These are phyloP conservation scores for Mycena belliarum DNA, from an alignment of 768 basidiomycete species.

Conservation along the genomic window DNA sequence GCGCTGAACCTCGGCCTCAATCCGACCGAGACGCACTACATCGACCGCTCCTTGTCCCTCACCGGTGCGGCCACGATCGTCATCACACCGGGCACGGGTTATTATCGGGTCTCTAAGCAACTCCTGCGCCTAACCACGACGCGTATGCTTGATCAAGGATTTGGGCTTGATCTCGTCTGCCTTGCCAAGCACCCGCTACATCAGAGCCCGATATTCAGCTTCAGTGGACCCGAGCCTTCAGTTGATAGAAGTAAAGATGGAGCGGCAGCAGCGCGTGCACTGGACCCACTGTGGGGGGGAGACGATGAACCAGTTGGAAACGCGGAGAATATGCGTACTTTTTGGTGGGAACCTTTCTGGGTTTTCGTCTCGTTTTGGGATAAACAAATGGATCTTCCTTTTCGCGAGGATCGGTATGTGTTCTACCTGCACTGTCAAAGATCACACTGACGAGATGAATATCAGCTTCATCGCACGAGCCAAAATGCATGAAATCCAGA, in stretches of 20 bases:
- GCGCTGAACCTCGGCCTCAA: slow-evolving; percentile 91
- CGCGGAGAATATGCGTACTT: slow-evolving; percentile 49
- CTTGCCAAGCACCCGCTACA: slow-evolving; percentile 91
- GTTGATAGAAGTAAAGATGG: slow-evolving; percentile 48
- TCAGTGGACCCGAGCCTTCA: slow-evolving; percentile 58
- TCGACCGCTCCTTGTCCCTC: slow-evolving; percentile 89
- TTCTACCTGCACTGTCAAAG: background rate
- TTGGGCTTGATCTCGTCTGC: slow-evolving; percentile 84
- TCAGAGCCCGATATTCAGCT: slow-evolving; percentile 91
- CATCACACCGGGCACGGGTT: slow-evolving; percentile 92
- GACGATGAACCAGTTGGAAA: slow-evolving; percentile 47
- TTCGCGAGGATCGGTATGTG: slow-evolving; percentile 71
- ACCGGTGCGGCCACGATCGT: slow-evolving; percentile 84
- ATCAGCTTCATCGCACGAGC: slow-evolving; percentile 87
- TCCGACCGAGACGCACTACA: slow-evolving; percentile 91
- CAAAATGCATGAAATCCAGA: slow-evolving; percentile 97
- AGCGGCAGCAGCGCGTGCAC: slow-evolving; percentile 34
- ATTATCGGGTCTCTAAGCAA: slow-evolving; percentile 89
- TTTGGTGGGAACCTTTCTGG: slow-evolving; percentile 94
- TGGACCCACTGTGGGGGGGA: slow-evolving; percentile 78
- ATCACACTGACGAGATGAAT: background rate
- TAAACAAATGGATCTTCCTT: slow-evolving; percentile 81
- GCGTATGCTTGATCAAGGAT: slow-evolving; percentile 91
- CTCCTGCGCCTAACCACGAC: slow-evolving; percentile 91
- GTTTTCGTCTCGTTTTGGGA: slow-evolving; percentile 84